Conservation (phyloP, 192 early-diverging fungal species). For the Phlyctochytrium arcticum region DNA sequence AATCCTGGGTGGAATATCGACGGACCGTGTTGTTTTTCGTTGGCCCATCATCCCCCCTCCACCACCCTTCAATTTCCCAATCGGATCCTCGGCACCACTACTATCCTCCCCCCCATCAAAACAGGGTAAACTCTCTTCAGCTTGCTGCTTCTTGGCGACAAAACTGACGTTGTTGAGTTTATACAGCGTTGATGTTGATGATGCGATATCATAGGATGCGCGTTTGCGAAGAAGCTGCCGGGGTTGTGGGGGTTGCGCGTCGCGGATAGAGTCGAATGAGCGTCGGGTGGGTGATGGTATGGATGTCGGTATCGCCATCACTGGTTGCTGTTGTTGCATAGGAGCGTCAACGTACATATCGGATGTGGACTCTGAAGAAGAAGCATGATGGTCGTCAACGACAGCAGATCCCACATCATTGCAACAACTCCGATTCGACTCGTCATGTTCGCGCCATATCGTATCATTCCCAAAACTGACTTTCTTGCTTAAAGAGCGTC, state of each 20-base stretch:
- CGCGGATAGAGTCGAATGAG: neutral
- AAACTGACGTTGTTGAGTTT: neutral
- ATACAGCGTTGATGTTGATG: neutral
- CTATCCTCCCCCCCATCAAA: no score
- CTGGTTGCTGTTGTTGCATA: neutral
- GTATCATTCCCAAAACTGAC: constrained; percentile 25
- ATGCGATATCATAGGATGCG: no score
- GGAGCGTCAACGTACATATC: neutral
- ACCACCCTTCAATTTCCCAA: no score
- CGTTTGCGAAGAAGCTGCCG: no score
- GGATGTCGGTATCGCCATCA: neutral
- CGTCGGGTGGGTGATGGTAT: no score
- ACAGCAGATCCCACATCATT: neutral
- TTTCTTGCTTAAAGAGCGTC: constrained; percentile 10
- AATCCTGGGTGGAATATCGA: no score
- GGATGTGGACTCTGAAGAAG: neutral
- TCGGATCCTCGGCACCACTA: no score
- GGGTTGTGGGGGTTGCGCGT: neutral
- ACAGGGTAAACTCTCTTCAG: neutral
- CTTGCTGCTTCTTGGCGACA: neutral
- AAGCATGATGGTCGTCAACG: neutral
- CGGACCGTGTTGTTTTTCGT: no score
- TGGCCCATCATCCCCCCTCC: no score
- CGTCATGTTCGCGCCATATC: constrained; percentile 6
- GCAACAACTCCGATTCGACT: neutral